Evolutionary conservation across 129 eudicot species (phyloP), one percentile per base, ranked within the genome.

Genomic region (Calendula officinalis): DNA sequence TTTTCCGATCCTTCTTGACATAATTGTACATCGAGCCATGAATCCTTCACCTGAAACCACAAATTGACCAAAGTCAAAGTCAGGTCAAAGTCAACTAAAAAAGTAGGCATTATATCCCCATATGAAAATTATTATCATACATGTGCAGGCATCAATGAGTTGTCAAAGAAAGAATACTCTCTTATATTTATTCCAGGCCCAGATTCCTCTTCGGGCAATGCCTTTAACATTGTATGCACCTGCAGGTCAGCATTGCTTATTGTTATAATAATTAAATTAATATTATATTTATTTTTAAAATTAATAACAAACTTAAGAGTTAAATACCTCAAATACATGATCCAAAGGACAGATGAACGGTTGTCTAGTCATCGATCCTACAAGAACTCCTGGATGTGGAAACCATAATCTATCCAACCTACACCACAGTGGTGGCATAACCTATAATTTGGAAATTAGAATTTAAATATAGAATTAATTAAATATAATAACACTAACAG

Each of bases 391-490:
- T 47, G 98, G 98, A 88, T 91, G 98, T 56, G 89, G 84, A 73
- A 87, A 91, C 98, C 98, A 91, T 71, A 91, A 79, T 79, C 98
- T 81, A 85, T 91, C 98, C 78, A 91, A 79, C 88, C 98, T 85
- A 95, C 98, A 91, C 98, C 98, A 91, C 47, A 91, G 48, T 59
- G 89, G 96, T 75, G 98, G 98, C 96, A 91, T 88, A 61, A 91
- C 98, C 98, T 91, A 77, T 74, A 22, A 13, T 1, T 41, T 42
- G 64, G 7, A 72, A 65, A 77, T 49, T 62, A 13, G 59, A 50
- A 49, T 39, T 49, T 32, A 22, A n/a, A 55, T 4, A 5, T 36
- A 22, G 30, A 0, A 22, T 22, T 22, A 22, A 22, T 2, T 17
- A 10, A 48, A 48, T 2, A 48, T 8, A 48, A 35, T 56, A 6